Evolutionary conservation across 768 basidiomycete species (phyloP).

Genomic region (Macrolepiota albuminosa): DNA sequence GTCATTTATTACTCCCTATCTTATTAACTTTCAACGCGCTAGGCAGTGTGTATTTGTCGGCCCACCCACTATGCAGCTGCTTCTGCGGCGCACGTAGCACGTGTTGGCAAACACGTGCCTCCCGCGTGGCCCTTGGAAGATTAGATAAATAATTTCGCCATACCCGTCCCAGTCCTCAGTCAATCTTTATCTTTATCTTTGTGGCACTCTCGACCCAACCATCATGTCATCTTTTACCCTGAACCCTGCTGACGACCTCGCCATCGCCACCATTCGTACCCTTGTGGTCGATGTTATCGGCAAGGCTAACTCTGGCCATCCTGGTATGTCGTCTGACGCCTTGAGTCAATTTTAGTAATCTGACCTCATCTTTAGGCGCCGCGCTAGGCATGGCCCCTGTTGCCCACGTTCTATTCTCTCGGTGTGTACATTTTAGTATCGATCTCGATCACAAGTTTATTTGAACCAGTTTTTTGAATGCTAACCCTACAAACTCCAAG

Average conservation of each 20-base stretch:
- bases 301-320: slow-evolving; percentile 93
- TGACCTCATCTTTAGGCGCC: slow-evolving; percentile 51
- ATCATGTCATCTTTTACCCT: slow-evolving; percentile 39
- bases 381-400: slow-evolving; percentile 92
- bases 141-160: too few species aligned
- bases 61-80: too few species aligned
- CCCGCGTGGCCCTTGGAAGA: too few species aligned
- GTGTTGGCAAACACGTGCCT: too few species aligned
- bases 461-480: slow-evolving; percentile 67
- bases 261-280: slow-evolving; percentile 70
- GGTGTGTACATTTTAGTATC: slow-evolving; percentile 33
- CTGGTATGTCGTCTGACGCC: slow-evolving; percentile 41
- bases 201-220: slow-evolving; percentile 20
- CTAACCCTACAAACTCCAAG: slow-evolving; percentile 83
- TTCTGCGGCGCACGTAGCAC: too few species aligned
- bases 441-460: slow-evolving; percentile 1
- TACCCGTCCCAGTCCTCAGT: too few species aligned
- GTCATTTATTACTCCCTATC: too few species aligned
- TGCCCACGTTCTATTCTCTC: slow-evolving; percentile 75
- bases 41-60: too few species aligned
- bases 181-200: slow-evolving; percentile 10
- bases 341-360: neutral
- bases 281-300: slow-evolving; percentile 73
- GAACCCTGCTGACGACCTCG: slow-evolving; percentile 45
- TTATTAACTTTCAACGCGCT: too few species aligned